Percentiles rank a stretch among this genome's conserved stretches.
Conservation (phyloP, 179 eudicot genomes). For the Nepenthes alata region DNA sequence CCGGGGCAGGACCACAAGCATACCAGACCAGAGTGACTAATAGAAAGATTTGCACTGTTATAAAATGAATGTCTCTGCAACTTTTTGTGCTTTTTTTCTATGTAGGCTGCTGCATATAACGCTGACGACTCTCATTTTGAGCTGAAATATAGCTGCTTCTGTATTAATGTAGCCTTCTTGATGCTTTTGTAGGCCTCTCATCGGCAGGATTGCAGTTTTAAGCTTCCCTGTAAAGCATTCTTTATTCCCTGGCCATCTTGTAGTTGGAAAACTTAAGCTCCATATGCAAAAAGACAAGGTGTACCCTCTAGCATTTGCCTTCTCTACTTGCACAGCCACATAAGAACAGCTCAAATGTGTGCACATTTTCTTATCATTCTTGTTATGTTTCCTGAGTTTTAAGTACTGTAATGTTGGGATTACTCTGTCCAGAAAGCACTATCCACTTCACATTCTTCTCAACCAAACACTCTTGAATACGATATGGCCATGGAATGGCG, state of each 20-base stretch:
- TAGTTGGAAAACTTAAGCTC: conserved; percentile 27
- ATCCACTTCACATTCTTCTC: conserved; percentile 74
- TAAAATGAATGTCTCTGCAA: too few species aligned
- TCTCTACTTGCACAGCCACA: background rate
- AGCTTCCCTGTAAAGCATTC: conserved; percentile 26
- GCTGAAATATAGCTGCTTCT: background rate
- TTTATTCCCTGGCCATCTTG: conserved; percentile 50
- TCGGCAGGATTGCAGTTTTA: conserved; percentile 23
- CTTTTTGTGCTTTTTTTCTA: too few species aligned
- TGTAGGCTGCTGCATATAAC: too few species aligned
- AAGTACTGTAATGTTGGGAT: background rate
- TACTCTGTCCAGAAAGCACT: conserved; percentile 47
- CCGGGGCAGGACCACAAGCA: too few species aligned
- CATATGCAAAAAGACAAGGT: conserved; percentile 38
- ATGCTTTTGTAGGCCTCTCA: conserved; percentile 46
- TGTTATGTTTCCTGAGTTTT: background rate
- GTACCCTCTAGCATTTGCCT: background rate
- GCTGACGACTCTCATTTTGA: too few species aligned
- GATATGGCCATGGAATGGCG: conserved; percentile 82
- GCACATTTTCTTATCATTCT: background rate
- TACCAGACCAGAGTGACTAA: too few species aligned
- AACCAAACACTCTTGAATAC: conserved; percentile 61
- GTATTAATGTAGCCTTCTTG: background rate
- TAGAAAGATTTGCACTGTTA: too few species aligned
- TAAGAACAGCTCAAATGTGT: background rate